phyloP scores from a whole-genome alignment of 2,329 filamentous ascomycete genomes.

The Cucurbitaria berberidis region DNA sequence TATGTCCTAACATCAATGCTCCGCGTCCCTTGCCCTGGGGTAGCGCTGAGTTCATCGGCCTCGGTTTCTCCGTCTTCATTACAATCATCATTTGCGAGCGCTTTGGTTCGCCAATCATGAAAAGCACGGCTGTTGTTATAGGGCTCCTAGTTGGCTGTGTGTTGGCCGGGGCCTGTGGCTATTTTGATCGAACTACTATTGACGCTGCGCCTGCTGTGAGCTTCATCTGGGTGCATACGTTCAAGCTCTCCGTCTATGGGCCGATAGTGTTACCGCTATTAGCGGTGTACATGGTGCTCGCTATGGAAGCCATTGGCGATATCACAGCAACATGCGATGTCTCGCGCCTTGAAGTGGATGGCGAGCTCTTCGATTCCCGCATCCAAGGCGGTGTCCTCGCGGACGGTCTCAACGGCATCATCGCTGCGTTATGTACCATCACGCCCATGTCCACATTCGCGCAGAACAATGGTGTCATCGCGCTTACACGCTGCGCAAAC shows the following conservation, averaged over 20 bases:
- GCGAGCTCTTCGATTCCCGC: conserved; percentile 72
- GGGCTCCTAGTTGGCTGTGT: conserved; percentile 78
- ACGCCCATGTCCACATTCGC: conserved; percentile 72
- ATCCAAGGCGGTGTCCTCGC: conserved; percentile 81
- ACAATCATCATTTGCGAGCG: conserved; percentile 82
- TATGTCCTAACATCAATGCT: conserved; percentile 67
- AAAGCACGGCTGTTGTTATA: conserved; percentile 76
- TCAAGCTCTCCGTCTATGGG: conserved; percentile 73
- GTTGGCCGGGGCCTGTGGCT: conserved; percentile 77
- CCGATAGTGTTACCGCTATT: conserved; percentile 76
- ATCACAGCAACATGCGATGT: conserved; percentile 84
- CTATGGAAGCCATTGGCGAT: conserved; percentile 80
- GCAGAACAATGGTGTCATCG: conserved; percentile 57
- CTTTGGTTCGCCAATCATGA: conserved; percentile 85
- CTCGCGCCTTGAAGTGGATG: conserved; percentile 75
- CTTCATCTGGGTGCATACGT: conserved; percentile 82
- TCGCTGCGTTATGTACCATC: conserved; percentile 79
- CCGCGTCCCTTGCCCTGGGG: conserved; percentile 79
- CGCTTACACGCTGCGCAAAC: conserved; percentile 80
- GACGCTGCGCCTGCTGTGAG: conserved; percentile 72
- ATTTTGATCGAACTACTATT: conserved; percentile 77
- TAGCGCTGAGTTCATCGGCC: conserved; percentile 75
- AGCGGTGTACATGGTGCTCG: conserved; percentile 68
- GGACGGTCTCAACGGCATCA: conserved; percentile 76
- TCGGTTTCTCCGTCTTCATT: conserved; percentile 80